Base-by-base conservation (phyloP, 352 stramenopile species). In the Pythium volutum region DNA sequence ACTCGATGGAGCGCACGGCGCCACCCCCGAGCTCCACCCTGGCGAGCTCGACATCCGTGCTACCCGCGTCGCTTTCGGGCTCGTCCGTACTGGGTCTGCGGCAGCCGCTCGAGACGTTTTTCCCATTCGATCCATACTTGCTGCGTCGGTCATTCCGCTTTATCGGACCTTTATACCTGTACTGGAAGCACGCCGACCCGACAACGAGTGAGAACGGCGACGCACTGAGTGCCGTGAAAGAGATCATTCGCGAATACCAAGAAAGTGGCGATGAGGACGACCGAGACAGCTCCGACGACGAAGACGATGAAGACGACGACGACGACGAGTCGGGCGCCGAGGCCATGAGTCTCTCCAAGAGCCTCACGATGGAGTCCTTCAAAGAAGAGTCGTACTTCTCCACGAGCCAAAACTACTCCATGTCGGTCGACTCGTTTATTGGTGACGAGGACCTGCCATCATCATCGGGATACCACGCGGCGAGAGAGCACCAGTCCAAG, bases 121-220 rank as follows among this genome's bases (percentile, higher is more conserved):
- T 99, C 59, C 97, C 97, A 25, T 99, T 99, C 62, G 97, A 99
- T 74, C 97, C 97, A 9, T 98, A 98, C 64, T 74, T 99, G 36
- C 69, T 99, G 27, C 80, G 94, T 20, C 83, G 86, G 31, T 98
- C 94, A 22, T 97, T 98, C 69, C 77, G 73, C 25, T 98, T 90
- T 66, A 93, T 99, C 49, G 88, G 95, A 5, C 86, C 88, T 34
- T 82, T 96, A 55, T 99, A 98, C 68, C 72, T 96, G 53, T 96
- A 97, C 71, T 99, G 96, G 96, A 93, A 97, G 68, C 83, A 94
- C 50, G 85, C 80, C 23, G 85, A 94, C 46, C 85, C 85, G 42
- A 90, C 75, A 4, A 88, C 77, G 20, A 81, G 74, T 54, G 81
- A 89, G 41, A 92, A 94, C 58, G 71, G 64, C 22, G 75, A 89